Evolutionary conservation across 208 protist species (phyloP).

Genomic region (Leishmania braziliensis): DNA sequence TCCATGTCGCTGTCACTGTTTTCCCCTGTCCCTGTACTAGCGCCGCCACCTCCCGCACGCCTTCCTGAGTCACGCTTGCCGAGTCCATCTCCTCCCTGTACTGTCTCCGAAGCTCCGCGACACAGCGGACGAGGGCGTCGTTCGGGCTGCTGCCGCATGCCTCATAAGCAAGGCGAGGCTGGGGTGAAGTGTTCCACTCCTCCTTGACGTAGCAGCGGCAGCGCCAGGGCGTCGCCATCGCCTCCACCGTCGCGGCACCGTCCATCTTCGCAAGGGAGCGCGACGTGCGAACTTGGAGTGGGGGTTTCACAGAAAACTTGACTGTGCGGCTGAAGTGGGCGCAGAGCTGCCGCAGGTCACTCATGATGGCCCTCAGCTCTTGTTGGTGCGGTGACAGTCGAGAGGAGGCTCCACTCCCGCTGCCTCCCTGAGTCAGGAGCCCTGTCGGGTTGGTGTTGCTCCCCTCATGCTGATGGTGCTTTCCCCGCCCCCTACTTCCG

Average conservation of each 20-base stretch:
- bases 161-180: slow-evolving; percentile 51
- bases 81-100: slow-evolving; percentile 63
- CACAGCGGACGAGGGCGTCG: slow-evolving; percentile 61
- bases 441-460: background rate
- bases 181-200: slow-evolving; percentile 72
- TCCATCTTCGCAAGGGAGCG: background rate
- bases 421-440: background rate
- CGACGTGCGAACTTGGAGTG: slow-evolving; percentile 5
- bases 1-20: slow-evolving; percentile 22
- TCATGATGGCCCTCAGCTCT: slow-evolving; percentile 73
- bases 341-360: slow-evolving; percentile 78
- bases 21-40: slow-evolving; percentile 37
- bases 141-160: slow-evolving; percentile 51
- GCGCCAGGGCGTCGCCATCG: slow-evolving; percentile 39
- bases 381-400: slow-evolving; percentile 63
- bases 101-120: slow-evolving; percentile 55
- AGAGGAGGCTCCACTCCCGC: background rate
- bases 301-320: slow-evolving; percentile 85
- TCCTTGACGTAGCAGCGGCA: slow-evolving; percentile 87
- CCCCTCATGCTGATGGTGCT: slow-evolving; percentile 19
- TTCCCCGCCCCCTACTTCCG: slow-evolving; percentile 6
- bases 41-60: slow-evolving; percentile 65
- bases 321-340: slow-evolving; percentile 70
- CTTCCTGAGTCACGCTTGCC: slow-evolving; percentile 54
- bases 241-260: background rate